These are phyloP conservation scores for Guyanaporus albipodus DNA, from an alignment of 768 basidiomycete species.

Conservation along the genomic window DNA sequence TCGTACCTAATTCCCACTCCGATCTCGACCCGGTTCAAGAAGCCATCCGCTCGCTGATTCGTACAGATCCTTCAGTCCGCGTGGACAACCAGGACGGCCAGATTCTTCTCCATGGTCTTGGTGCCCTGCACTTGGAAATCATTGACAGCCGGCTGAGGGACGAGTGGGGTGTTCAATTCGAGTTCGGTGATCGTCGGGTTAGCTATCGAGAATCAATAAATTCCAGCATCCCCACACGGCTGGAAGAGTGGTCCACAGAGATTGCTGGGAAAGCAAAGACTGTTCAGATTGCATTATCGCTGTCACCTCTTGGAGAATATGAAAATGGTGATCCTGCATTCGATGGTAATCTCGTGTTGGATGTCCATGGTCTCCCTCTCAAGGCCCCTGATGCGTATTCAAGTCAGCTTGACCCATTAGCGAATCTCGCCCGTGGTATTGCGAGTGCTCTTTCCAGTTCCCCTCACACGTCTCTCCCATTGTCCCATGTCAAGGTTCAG, in stretches of 20 bases:
- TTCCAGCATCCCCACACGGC: slow-evolving; percentile 22
- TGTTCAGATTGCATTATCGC: slow-evolving; percentile 49
- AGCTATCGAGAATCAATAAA: slow-evolving; percentile 67
- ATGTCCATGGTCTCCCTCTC: slow-evolving; percentile 47
- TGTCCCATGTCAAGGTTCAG: slow-evolving; percentile 60
- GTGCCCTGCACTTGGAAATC: slow-evolving; percentile 86
- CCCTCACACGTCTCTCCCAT: slow-evolving; percentile 68
- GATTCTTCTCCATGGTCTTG: slow-evolving; percentile 77
- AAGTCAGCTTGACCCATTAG: slow-evolving; percentile 41
- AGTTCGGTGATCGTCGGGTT: slow-evolving; percentile 73
- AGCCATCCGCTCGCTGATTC: slow-evolving; percentile 64
- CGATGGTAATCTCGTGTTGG: slow-evolving; percentile 74
- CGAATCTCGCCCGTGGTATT: slow-evolving; percentile 64
- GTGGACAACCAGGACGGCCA: slow-evolving; percentile 80
- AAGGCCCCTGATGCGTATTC: slow-evolving; percentile 47
- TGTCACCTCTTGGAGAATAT: slow-evolving; percentile 50
- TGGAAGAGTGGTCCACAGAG: slow-evolving; percentile 58
- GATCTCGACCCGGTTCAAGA: slow-evolving; percentile 76
- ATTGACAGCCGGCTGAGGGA: slow-evolving; percentile 74
- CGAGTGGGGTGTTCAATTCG: slow-evolving; percentile 76
- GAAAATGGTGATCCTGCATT: slow-evolving; percentile 67
- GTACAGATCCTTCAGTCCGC: slow-evolving; percentile 90
- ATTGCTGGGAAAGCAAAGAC: slow-evolving; percentile 52
- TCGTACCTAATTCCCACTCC: slow-evolving; percentile 75
- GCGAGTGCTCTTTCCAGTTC: slow-evolving; percentile 71